Evolutionary conservation across 2,329 filamentous ascomycete genomes (phyloP), one percentile per base, ranked within the genome.

Genomic region (Laburnicola sp.): DNA sequence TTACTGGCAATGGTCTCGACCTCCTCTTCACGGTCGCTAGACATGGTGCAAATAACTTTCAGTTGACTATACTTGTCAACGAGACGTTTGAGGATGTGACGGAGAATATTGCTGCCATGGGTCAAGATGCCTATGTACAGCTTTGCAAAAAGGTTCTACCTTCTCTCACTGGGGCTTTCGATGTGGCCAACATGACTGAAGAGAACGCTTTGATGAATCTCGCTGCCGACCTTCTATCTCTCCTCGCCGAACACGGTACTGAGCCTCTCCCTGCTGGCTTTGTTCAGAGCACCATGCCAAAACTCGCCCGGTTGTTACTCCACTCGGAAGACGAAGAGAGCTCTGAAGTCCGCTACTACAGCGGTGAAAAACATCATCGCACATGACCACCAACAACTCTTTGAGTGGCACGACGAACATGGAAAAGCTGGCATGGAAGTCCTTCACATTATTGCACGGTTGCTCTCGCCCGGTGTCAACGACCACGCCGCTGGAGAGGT

Each of bases 401-500:
- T 97, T 62, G 84, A 82, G 57, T 99, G 91, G 87, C 85, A 86
- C 31, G 90, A 96, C 66, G 79, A 82, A 22, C 84, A 81, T 38
- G 88, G 89, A 35, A 90, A 91, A 63, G 88, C 85, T 32, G 93
- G 93, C 11, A 81, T 97, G 8, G 92, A 97, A 72, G 86, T 96
- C 51, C 82, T 99, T 41, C 84, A 91, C 58, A 94, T 99, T 62
- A 91, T 99, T 56, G 94, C 97, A 70, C 89, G 93, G 41, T 82
- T 99, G 3, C 82, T 99, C 27, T 87, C 89, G 2, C 87, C 89
- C 1, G 76, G 82, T 1, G 87, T 97, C n/a, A 89, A 95, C 64
- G 94, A 99, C 65, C 91, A 93, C 64, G 89, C 91, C 16, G 94
- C 93, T 4, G 90, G 91, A n/a, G 93, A 99, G 75, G 92, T 99